These are phyloP conservation scores for Pythium volutum DNA, from an alignment of 352 stramenopile genomes.

Conservation along the genomic window DNA sequence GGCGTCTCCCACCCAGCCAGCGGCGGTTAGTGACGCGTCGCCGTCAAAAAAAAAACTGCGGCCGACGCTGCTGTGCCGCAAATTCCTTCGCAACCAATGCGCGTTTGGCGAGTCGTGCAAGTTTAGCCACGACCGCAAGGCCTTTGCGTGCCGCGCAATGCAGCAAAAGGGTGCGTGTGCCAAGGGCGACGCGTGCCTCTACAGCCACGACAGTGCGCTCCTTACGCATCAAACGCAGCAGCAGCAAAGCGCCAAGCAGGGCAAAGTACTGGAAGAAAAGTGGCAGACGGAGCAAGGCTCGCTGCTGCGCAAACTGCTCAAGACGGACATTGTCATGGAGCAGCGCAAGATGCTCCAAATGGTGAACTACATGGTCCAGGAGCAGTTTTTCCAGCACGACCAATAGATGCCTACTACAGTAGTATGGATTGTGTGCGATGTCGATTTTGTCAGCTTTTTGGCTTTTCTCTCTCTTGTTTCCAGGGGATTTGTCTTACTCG, in stretches of 20 bases:
- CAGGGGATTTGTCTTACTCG: too few species aligned
- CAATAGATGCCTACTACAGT: slow-evolving; percentile 13
- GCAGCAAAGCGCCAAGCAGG: slow-evolving; percentile 29
- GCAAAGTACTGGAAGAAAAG: slow-evolving; percentile 52
- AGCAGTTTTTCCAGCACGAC: slow-evolving; percentile 42
- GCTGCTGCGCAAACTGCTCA: slow-evolving; percentile 69
- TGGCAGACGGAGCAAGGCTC: slow-evolving; percentile 66
- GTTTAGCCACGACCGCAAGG: slow-evolving; percentile 66
- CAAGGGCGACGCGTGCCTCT: slow-evolving; percentile 56
- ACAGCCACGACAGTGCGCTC: slow-evolving; percentile 50
- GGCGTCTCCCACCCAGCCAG: background rate
- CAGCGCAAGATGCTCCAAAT: slow-evolving; percentile 78
- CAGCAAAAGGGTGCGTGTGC: slow-evolving; percentile 49
- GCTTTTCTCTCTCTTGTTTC: background rate
- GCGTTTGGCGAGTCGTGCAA: slow-evolving; percentile 56
- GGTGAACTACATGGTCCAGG: slow-evolving; percentile 56
- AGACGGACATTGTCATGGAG: slow-evolving; percentile 66
- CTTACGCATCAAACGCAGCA: slow-evolving; percentile 31
- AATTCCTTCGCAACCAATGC: slow-evolving; percentile 64
- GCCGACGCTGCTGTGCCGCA: slow-evolving; percentile 56
- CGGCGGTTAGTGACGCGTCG: slow-evolving; percentile 3
- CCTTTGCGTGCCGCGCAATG: slow-evolving; percentile 58
- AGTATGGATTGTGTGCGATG: too few species aligned
- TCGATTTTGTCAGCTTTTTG: too few species aligned
- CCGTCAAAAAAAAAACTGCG: slow-evolving; percentile 45